Percentiles rank a stretch among this genome's conserved stretches.
phyloP scores from a whole-genome alignment of 2,329 filamentous ascomycete species.

The Pleomassaria siparia region DNA sequence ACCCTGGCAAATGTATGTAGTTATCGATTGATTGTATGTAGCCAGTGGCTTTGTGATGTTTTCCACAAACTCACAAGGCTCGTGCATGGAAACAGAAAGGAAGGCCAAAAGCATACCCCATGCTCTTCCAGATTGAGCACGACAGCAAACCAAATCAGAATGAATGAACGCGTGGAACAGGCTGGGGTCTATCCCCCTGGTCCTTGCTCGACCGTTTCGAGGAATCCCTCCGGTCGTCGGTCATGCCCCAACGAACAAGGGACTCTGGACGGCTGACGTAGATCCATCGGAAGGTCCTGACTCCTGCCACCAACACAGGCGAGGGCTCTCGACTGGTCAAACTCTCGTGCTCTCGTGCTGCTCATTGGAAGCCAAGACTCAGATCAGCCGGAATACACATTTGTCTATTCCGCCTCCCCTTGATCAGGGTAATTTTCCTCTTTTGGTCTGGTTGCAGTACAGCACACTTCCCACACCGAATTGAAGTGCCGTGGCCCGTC shows the following conservation, averaged over 20 bases:
- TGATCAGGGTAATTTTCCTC: conserved; percentile 5
- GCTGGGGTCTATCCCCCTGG: conserved; percentile 17
- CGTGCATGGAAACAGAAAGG: background rate
- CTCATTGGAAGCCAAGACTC: conserved; percentile 29
- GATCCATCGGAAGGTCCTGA: conserved; percentile 35
- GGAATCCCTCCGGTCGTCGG: conserved; percentile 32
- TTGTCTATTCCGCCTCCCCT: conserved; percentile 5
- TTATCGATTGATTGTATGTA: background rate
- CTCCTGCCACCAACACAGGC: conserved; percentile 23
- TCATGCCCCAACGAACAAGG: conserved; percentile 35
- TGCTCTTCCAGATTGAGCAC: conserved; percentile 15
- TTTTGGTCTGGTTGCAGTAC: conserved; percentile 6
- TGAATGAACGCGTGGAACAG: conserved; percentile 9
- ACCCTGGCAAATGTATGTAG: background rate
- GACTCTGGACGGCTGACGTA: conserved; percentile 32
- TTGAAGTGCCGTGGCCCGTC: conserved; percentile 21
- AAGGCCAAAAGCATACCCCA: conserved; percentile 9
- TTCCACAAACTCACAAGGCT: background rate
- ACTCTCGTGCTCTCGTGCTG: conserved; percentile 23
- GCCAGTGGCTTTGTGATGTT: no score
- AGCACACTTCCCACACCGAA: conserved; percentile 14
- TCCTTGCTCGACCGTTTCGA: conserved; percentile 34
- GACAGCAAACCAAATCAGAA: conserved; percentile 10
- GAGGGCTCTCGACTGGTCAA: conserved; percentile 32
- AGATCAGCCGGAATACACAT: conserved; percentile 36